These are phyloP conservation scores for Brassica napus DNA, from an alignment of 345 rosid genomes.

Conservation along the genomic window DNA sequence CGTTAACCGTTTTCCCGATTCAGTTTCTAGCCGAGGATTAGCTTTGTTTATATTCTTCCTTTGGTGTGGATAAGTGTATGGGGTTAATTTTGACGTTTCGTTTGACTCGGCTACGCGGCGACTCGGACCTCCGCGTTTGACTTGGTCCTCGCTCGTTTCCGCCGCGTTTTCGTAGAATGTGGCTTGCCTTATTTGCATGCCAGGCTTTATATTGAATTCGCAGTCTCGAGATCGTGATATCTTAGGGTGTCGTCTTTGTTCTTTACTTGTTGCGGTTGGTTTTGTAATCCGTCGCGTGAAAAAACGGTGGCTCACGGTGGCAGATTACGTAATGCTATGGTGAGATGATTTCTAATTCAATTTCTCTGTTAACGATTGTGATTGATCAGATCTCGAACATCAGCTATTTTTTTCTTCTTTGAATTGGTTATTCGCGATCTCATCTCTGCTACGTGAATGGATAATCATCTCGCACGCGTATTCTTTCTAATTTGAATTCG, in stretches of 20 bases:
- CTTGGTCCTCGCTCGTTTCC: constrained; percentile 41
- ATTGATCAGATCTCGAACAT: constrained; percentile 52
- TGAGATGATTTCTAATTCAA: constrained; percentile 33
- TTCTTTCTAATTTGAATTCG: constrained; percentile 6
- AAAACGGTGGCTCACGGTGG: constrained; percentile 64
- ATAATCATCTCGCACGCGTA: constrained; percentile 8
- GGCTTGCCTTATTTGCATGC: constrained; percentile 47
- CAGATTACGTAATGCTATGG: constrained; percentile 86
- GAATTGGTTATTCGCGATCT: constrained; percentile 12
- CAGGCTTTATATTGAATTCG: constrained; percentile 39
- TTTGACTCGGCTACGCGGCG: constrained; percentile 38
- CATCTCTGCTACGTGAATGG: constrained; percentile 12
- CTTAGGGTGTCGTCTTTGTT: constrained; percentile 61
- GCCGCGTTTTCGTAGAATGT: constrained; percentile 66
- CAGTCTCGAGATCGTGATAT: constrained; percentile 54
- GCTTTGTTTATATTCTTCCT: neutral
- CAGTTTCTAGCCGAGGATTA: constrained; percentile 6
- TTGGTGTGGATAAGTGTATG: constrained; percentile 7
- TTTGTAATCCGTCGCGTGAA: constrained; percentile 22
- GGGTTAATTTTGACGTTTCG: constrained; percentile 16
- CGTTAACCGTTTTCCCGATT: constrained; percentile 19
- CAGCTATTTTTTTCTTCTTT: neutral
- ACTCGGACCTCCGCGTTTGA: constrained; percentile 67
- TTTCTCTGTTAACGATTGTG: constrained; percentile 7
- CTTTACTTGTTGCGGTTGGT: constrained; percentile 33